Conservation (phyloP, 768 basidiomycete species). For the Dioszegia hungarica region DNA sequence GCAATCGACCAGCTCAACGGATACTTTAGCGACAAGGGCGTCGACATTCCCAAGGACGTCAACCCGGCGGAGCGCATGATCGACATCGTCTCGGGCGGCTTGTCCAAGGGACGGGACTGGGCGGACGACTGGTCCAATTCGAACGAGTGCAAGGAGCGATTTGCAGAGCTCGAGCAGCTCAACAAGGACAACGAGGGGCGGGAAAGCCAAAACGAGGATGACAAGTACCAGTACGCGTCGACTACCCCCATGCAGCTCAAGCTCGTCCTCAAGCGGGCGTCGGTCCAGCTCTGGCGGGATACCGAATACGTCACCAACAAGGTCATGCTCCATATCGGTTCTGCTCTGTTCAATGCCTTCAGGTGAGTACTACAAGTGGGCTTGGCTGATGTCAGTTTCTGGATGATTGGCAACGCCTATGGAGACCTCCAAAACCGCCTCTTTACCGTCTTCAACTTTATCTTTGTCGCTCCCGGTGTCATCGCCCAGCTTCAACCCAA, state of each 20-base stretch:
- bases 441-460: slow-evolving; percentile 52
- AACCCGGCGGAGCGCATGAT: slow-evolving; percentile 67
- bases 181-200: slow-evolving; percentile 53
- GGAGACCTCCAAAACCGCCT: slow-evolving; percentile 33
- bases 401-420: slow-evolving; percentile 31
- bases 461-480: slow-evolving; percentile 55
- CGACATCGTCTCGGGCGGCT: slow-evolving; percentile 58
- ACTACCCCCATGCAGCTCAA: slow-evolving; percentile 59
- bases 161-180: slow-evolving; percentile 52
- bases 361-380: not conserved
- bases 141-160: slow-evolving; percentile 52
- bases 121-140: slow-evolving; percentile 73
- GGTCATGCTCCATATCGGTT: slow-evolving; percentile 40
- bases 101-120: slow-evolving; percentile 74
- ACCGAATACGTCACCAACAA: slow-evolving; percentile 50
- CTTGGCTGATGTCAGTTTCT: slow-evolving; percentile 49
- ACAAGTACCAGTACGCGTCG: slow-evolving; percentile 53
- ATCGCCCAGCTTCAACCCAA: slow-evolving; percentile 74
- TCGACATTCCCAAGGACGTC: slow-evolving; percentile 57
- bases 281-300: slow-evolving; percentile 56
- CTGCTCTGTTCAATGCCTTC: slow-evolving; percentile 36
- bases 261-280: slow-evolving; percentile 40
- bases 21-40: slow-evolving; percentile 69
- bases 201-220: slow-evolving; percentile 45
- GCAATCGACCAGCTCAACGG: slow-evolving; percentile 32